Base-by-base conservation (phyloP, 805 yeast species). In the Metschnikowia peoriensis region DNA sequence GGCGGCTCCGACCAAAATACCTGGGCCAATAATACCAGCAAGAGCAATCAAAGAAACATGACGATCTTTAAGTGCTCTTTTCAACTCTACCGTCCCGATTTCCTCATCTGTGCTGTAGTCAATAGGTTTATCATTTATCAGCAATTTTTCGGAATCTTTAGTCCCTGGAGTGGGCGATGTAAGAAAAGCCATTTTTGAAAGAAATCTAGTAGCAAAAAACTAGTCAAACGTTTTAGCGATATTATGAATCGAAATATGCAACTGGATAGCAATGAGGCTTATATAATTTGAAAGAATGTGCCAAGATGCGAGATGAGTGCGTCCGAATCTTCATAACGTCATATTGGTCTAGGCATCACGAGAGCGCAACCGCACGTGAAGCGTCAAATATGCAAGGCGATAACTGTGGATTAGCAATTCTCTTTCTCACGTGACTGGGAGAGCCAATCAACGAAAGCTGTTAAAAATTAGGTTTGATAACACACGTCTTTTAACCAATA, bases 1-100 rank as follows among this genome's bases (percentile, higher is more conserved):
- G 6, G 83, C 83, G 49, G 83, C 72, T 39, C 83, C 82, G 28
- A 82, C 75, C 46, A 81, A 68, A 28, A 76, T 77, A 55, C 86
- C 86, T 1, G 86, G 86, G 0, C 86, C 86, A 50, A 82, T 78
- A 47, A 82, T 76, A 40, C 86, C 85, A 28, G 85, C 83, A 8
- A 81, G 58, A 3, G 83, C 82, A 48, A 81, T 72, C 50, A 81
- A 61, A 12, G 83, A 75, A 39, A 80, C 70, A 60, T 78, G 82
- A 52, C 83, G 66, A 57, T 79, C 78, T 55, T 79, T 79, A 22
- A 80, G 67, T 22, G 75, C 78, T 52, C 80, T 71, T 53, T 77
- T 76, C 40, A 79, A 63, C 11, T 76, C 69, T 10, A 50, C 47
- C 1, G 52, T 51, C 7, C 50, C 50, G 15, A 47, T 40, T 38